phyloP scores from a whole-genome alignment of 2,329 filamentous ascomycete genomes.

The Penicillium brevicompactum region DNA sequence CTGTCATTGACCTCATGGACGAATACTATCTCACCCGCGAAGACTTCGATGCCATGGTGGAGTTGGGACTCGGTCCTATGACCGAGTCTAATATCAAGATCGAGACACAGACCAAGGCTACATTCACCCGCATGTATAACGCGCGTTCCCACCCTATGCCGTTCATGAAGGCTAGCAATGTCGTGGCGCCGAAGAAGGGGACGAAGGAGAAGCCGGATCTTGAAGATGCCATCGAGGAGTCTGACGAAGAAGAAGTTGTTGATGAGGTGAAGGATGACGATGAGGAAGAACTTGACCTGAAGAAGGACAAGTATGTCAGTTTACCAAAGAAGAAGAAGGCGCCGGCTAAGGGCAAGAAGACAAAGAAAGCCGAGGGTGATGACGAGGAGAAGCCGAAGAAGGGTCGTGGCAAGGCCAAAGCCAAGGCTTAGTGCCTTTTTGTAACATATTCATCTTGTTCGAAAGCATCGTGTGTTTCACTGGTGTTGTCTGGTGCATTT shows the following conservation, averaged over 20 bases:
- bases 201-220: conserved; percentile 82
- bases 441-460: conserved; percentile 12
- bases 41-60: conserved; percentile 89
- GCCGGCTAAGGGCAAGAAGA: conserved; percentile 40
- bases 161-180: conserved; percentile 89
- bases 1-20: conserved; percentile 94
- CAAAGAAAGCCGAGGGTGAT: conserved; percentile 38
- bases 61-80: conserved; percentile 86
- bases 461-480: not conserved
- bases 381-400: conserved; percentile 59
- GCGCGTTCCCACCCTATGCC: conserved; percentile 81
- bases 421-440: conserved; percentile 18
- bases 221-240: conserved; percentile 93
- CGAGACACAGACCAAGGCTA: conserved; percentile 80
- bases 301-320: conserved; percentile 96
- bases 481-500: not conserved
- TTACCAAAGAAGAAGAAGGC: conserved; percentile 74
- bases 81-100: conserved; percentile 74
- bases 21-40: conserved; percentile 93
- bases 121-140: conserved; percentile 93
- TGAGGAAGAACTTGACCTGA: conserved; percentile 75
- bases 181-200: conserved; percentile 70
- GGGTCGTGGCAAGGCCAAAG: conserved; percentile 34
- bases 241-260: conserved; percentile 69
- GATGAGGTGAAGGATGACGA: conserved; percentile 60